phyloP scores from a whole-genome alignment of 202 grass and related monocot genomes.

The Dendrocalamus latiflorus region DNA sequence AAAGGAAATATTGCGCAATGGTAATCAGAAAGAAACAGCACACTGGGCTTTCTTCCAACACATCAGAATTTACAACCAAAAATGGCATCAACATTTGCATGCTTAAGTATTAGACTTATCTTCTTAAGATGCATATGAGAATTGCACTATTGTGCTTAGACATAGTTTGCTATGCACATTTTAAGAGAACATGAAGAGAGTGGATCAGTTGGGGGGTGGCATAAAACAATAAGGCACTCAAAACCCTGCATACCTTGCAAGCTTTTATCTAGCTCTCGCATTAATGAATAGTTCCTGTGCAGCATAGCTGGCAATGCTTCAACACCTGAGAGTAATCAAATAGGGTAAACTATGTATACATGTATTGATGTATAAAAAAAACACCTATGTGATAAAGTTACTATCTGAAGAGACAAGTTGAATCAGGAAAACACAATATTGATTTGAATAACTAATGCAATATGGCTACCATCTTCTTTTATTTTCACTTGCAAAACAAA shows the following conservation, averaged over 20 bases:
- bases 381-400: background rate
- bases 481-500: background rate
- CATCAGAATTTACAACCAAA: background rate
- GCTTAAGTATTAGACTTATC: background rate
- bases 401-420: background rate
- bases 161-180: background rate
- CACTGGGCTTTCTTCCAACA: no score
- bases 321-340: constrained; percentile 46
- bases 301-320: constrained; percentile 75
- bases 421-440: constrained; percentile 2
- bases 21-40: constrained; percentile 8
- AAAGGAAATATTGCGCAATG: background rate
- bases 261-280: no score
- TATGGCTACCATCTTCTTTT: background rate
- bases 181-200: background rate
- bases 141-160: background rate
- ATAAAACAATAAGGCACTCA: background rate
- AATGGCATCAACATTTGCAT: background rate
- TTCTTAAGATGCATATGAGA: constrained; percentile 1
- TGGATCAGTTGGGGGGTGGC: background rate
- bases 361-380: background rate
- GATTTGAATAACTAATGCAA: background rate
- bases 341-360: background rate
- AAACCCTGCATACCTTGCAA: constrained; percentile 56
- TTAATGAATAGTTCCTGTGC: constrained; percentile 76